Conservation (phyloP, 2,329 filamentous ascomycete species). For the Aspergillus pseudoterreus region DNA sequence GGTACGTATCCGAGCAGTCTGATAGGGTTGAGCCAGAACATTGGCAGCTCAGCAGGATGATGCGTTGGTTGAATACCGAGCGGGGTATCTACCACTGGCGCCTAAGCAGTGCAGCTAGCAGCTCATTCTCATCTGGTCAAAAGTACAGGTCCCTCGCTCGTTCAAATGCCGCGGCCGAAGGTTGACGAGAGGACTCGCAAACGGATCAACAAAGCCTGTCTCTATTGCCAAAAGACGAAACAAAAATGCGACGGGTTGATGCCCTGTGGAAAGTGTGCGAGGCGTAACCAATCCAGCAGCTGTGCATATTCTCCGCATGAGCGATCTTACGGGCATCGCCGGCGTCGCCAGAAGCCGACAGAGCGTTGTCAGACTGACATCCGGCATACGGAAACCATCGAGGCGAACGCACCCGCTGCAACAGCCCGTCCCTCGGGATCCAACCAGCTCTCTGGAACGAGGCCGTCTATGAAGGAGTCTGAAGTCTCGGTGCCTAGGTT, state of each 20-base stretch:
- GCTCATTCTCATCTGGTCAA: no score
- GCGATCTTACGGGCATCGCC: background rate
- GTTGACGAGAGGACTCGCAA: background rate
- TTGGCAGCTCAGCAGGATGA: no score
- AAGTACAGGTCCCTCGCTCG: no score
- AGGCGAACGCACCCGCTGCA: background rate
- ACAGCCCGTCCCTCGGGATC: no score
- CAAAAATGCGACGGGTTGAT: background rate
- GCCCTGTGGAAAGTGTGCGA: background rate
- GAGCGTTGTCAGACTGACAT: background rate
- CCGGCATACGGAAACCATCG: background rate
- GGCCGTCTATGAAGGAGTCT: background rate
- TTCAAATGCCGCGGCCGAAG: background rate
- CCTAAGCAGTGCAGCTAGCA: no score
- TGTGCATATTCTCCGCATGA: background rate
- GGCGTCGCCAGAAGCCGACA: background rate
- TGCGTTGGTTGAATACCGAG: no score
- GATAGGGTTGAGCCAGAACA: background rate
- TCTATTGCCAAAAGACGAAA: background rate
- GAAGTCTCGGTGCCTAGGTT: background rate
- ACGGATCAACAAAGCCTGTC: constrained; percentile 1
- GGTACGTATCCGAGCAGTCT: background rate
- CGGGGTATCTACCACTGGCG: no score
- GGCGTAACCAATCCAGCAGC: background rate
- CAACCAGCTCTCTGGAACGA: no score